Evolutionary conservation across 2,329 filamentous ascomycete species (phyloP), one percentile per base, ranked within the genome.

Genomic region (Atkinsonella texensis): DNA sequence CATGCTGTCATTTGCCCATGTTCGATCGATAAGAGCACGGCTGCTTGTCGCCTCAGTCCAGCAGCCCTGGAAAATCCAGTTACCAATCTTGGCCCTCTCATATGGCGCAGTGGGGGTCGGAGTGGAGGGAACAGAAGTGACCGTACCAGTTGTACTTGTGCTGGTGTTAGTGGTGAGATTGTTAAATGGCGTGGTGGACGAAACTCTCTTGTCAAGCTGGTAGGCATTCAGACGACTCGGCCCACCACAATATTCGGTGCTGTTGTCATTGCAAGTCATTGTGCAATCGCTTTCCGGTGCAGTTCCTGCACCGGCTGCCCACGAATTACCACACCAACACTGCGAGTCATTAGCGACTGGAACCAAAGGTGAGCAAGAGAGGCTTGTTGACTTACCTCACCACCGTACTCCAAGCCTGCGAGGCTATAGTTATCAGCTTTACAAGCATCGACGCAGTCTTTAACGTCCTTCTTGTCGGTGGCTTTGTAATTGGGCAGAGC

Each of bases 371-470:
- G 7, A 20, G 8, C 41, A 18, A 9, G 20, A 2, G 23, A 33
- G 8, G 13, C 44, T 45, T 18, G 45, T 20, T 8, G 20, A 41
- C 62, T 54, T 40, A 62, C 63, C 55, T 70, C 68, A 41, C 66
- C 65, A 1, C 67, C 67, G n/a, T 70, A 70, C 45, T 70, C 66
- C 0, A 70, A 40, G 17, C 68, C 68, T 3, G 65, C 67, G 9
- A 65, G 66, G 0, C 53, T 46, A 28, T 65, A 68, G 2, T 40
- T 53, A 0, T 48, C 46, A 1, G 47, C 53, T n/a, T 60, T 61
- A 48, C 68, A 71, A 12, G 62, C 65, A 1, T 56, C 54, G 0
- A 70, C 56, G 45, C 69, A 71, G 1, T 54, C 52, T 2, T 63
- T 62, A 0, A 71, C 66, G 0, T 67, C 69, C 35, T 58, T 59